Evolutionary conservation across 805 yeast species (phyloP).

Genomic region (Yarrowia sp.): DNA sequence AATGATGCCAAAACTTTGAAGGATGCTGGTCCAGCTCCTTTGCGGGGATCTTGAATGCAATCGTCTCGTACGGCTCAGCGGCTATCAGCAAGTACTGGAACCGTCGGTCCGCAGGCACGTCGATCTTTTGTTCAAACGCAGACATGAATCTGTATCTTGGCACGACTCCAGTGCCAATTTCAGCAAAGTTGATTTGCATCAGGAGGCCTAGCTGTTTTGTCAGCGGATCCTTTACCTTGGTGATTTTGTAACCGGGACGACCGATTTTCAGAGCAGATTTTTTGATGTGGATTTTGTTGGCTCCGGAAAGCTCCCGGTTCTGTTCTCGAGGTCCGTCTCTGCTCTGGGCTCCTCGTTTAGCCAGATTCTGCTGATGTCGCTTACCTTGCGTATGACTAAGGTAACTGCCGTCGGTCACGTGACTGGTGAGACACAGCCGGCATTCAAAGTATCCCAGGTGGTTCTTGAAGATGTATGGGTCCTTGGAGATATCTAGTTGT

Average conservation of each 20-base stretch:
- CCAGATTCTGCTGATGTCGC: conserved; percentile 73
- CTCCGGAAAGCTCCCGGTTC: conserved; percentile 29
- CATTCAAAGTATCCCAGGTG: conserved; percentile 86
- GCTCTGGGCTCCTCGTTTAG: conserved; percentile 50
- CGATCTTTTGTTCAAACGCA: conserved; percentile 62
- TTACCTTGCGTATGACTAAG: conserved; percentile 81
- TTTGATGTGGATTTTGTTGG: conserved; percentile 39
- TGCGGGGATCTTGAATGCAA: conserved; percentile 72
- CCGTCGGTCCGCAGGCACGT: conserved; percentile 45
- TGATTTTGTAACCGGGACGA: conserved; percentile 64
- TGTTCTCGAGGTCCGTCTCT: conserved; percentile 39
- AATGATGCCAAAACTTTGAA: conserved; percentile 59
- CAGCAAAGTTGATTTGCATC: conserved; percentile 57
- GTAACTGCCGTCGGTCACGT: conserved; percentile 75
- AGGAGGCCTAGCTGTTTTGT: conserved; percentile 62
- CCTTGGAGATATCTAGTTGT: conserved; percentile 47
- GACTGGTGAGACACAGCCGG: conserved; percentile 77
- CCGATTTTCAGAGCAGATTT: conserved; percentile 62
- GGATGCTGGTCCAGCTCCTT: conserved; percentile 46
- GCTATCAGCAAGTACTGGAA: conserved; percentile 74
- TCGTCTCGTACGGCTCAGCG: conserved; percentile 88
- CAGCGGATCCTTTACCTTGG: conserved; percentile 64
- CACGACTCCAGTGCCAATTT: conserved; percentile 44
- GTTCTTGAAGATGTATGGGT: conserved; percentile 82
- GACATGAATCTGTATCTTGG: conserved; percentile 79